phyloP scores from a whole-genome alignment of 2,329 filamentous ascomycete species.

The Juglanconis juglandina region DNA sequence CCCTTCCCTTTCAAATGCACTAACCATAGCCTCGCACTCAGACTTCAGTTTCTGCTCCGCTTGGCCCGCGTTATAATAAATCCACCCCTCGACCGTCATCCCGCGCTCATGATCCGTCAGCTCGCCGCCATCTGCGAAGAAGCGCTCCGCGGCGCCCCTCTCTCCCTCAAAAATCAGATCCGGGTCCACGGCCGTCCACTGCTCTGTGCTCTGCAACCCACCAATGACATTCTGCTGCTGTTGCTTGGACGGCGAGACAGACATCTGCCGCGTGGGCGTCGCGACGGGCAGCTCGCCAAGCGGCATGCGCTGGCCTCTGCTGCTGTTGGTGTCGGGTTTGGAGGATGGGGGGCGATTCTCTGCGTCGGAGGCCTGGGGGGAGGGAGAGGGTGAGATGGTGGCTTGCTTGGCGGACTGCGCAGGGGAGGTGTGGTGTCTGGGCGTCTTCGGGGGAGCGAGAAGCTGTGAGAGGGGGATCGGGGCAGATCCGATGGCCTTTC shows the following conservation, averaged over 20 bases:
- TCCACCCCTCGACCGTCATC: constrained; percentile 95
- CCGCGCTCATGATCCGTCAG: constrained; percentile 74
- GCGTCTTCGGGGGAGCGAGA: constrained; percentile 35
- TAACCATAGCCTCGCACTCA: constrained; percentile 81
- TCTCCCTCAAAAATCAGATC: constrained; percentile 62
- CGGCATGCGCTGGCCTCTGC: constrained; percentile 40
- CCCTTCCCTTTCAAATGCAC: constrained; percentile 79
- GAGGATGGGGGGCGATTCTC: constrained; percentile 76
- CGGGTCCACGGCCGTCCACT: constrained; percentile 74
- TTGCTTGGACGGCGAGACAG: constrained; percentile 27
- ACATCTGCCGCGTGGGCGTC: constrained; percentile 48
- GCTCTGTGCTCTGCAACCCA: constrained; percentile 52
- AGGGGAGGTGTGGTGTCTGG: constrained; percentile 39
- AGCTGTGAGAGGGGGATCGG: constrained; percentile 19
- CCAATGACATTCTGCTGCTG: constrained; percentile 46
- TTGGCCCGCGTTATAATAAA: constrained; percentile 72
- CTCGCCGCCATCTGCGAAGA: constrained; percentile 54
- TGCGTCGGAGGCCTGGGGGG: constrained; percentile 73
- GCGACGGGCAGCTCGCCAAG: constrained; percentile 38
- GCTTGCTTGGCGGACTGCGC: constrained; percentile 50
- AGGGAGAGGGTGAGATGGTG: constrained; percentile 59
- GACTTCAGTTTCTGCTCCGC: constrained; percentile 75
- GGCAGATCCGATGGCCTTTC: constrained; percentile 28
- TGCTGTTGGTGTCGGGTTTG: constrained; percentile 49
- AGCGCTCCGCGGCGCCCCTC: constrained; percentile 37